Evolutionary conservation across 1,284 basidiomycete species (phyloP).

Genomic region (Cutaneotrichosporon sp.): DNA sequence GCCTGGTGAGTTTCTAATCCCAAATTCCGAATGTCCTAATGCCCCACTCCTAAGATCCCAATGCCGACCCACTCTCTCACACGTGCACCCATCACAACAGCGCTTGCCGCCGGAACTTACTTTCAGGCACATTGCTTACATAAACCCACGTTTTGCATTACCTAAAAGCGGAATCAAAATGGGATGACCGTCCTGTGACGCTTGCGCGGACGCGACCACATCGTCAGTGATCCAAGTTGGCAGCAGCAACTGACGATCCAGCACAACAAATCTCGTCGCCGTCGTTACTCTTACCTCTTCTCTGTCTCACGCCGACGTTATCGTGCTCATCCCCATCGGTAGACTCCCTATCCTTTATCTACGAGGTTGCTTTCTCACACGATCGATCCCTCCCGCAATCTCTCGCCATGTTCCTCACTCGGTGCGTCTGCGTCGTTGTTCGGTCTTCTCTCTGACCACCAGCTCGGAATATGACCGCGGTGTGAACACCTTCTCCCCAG

Average conservation of each 20-base stretch:
- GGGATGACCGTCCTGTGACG: not conserved
- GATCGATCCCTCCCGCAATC: no score
- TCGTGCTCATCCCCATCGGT: no score
- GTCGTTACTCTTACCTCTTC: not conserved
- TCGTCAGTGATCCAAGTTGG: not conserved
- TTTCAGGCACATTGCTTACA: no score
- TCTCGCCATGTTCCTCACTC: constrained; percentile 50
- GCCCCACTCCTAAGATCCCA: no score
- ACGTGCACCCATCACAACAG: no score
- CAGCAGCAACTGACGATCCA: not conserved
- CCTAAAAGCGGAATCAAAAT: not conserved
- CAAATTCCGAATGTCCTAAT: no score
- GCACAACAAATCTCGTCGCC: not conserved
- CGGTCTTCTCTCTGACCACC: constrained; percentile 1
- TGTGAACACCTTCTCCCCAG: constrained; percentile 98
- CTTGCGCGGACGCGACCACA: constrained; percentile 8
- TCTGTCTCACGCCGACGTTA: not conserved
- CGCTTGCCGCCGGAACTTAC: no score
- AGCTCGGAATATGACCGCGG: constrained; percentile 68
- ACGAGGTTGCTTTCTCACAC: no score
- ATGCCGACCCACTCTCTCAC: not conserved
- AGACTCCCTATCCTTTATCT: no score
- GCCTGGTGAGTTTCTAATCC: no score
- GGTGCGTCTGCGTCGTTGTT: constrained; percentile 27
- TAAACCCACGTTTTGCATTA: not conserved